Conservation (phyloP, 768 basidiomycete species). For the Macrolepiota fuliginosa region DNA sequence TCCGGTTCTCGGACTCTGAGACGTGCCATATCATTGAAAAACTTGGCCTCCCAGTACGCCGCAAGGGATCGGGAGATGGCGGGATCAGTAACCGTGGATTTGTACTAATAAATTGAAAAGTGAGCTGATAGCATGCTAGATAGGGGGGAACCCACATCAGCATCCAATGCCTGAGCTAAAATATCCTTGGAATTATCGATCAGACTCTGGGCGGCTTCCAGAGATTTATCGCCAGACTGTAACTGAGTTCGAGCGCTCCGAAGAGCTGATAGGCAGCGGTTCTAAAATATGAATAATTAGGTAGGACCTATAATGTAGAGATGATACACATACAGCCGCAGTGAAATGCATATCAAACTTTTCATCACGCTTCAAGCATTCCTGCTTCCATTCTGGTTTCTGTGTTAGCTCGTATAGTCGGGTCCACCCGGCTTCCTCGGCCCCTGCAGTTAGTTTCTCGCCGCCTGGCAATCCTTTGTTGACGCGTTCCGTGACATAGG, state of each 20-base stretch:
- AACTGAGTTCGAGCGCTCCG: slow-evolving; percentile 43
- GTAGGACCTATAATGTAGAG: slow-evolving; percentile 16
- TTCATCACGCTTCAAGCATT: slow-evolving; percentile 76
- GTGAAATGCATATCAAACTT: slow-evolving; percentile 90
- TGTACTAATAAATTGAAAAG: slow-evolving; percentile 47
- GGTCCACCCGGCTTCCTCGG: slow-evolving; percentile 53
- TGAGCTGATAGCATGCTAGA: background rate
- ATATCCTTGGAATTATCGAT: slow-evolving; percentile 79
- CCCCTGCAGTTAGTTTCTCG: slow-evolving; percentile 45
- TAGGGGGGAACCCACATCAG: slow-evolving; percentile 45
- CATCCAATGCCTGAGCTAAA: slow-evolving; percentile 69
- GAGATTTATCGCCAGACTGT: slow-evolving; percentile 35
- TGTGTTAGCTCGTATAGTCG: slow-evolving; percentile 46
- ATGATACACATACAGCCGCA: slow-evolving; percentile 58
- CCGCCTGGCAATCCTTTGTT: slow-evolving; percentile 56
- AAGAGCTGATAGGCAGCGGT: slow-evolving; percentile 51
- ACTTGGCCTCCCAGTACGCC: slow-evolving; percentile 84
- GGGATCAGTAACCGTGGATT: slow-evolving; percentile 81
- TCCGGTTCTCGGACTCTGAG: slow-evolving; percentile 86
- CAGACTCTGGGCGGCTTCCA: slow-evolving; percentile 49
- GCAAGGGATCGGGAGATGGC: slow-evolving; percentile 80
- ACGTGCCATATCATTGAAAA: slow-evolving; percentile 91
- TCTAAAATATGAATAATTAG: slow-evolving; percentile 31
- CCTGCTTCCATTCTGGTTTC: slow-evolving; percentile 65
- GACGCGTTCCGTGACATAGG: slow-evolving; percentile 62